These are phyloP conservation scores for Fusarium sp. DNA, from an alignment of 2,329 filamentous ascomycete species.

Conservation along the genomic window DNA sequence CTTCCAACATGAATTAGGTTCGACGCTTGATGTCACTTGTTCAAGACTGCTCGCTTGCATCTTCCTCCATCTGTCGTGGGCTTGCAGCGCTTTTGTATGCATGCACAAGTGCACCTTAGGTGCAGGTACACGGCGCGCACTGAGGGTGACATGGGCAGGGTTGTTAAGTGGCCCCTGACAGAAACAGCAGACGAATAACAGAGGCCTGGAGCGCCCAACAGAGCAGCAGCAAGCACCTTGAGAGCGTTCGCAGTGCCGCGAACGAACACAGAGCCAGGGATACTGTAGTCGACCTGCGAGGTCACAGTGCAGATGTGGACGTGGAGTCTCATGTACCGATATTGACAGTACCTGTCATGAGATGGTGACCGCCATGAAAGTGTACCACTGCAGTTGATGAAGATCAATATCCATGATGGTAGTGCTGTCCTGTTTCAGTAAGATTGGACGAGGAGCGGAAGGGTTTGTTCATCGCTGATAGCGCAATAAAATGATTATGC, in stretches of 20 bases:
- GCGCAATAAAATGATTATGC: neutral
- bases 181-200: conserved; percentile 41
- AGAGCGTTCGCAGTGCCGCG: conserved; percentile 27
- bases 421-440: conserved; percentile 34
- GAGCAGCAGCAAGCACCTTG: conserved; percentile 16
- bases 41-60: conserved; percentile 17
- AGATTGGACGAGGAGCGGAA: conserved; percentile 24
- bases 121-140: conserved; percentile 40
- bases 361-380: conserved; percentile 35
- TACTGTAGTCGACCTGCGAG: conserved; percentile 4
- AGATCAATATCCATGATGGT: conserved; percentile 34
- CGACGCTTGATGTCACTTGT: neutral
- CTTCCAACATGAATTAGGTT: conserved; percentile 3
- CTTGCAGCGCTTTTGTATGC: conserved; percentile 30
- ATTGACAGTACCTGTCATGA: conserved; percentile 21
- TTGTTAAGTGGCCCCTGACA: conserved; percentile 15
- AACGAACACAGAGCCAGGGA: conserved; percentile 23
- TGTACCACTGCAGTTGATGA: conserved; percentile 23
- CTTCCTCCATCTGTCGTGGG: conserved; percentile 21
- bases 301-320: conserved; percentile 33
- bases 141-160: conserved; percentile 31
- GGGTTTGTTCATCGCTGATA: neutral
- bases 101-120: conserved; percentile 39
- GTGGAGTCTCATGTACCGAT: conserved; percentile 25
- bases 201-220: conserved; percentile 7